phyloP scores from a whole-genome alignment of 2,329 filamentous ascomycete species.

The Claviceps paspali region DNA sequence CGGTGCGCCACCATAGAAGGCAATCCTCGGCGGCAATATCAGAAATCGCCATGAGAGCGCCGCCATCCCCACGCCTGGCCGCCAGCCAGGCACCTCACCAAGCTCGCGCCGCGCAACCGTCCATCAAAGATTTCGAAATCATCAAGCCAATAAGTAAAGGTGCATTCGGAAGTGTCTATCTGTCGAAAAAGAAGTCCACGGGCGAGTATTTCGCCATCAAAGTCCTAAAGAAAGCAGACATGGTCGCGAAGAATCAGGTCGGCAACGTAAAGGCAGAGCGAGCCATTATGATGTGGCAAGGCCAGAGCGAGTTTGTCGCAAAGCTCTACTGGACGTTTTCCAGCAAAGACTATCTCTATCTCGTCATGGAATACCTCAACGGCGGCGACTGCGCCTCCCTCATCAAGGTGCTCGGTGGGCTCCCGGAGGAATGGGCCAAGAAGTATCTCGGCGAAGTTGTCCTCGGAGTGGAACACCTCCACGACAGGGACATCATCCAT shows the following conservation, averaged over 20 bases:
- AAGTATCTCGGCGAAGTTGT: conserved; percentile 96
- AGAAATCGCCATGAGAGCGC: conserved; percentile 47
- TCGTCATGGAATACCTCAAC: conserved; percentile 98
- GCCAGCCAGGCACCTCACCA: conserved; percentile 67
- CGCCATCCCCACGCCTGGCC: conserved; percentile 67
- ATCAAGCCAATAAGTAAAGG: conserved; percentile 99
- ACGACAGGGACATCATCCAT: conserved; percentile 89
- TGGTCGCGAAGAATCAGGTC: conserved; percentile 99
- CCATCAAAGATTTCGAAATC: conserved; percentile 98
- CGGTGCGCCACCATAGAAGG: conserved; percentile 57
- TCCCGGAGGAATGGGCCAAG: conserved; percentile 95
- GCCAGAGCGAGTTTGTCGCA: conserved; percentile 95
- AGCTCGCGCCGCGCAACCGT: conserved; percentile 77
- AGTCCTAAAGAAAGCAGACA: conserved; percentile 97
- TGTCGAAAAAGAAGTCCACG: conserved; percentile 97
- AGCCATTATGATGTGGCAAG: conserved; percentile 99
- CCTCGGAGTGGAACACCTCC: conserved; percentile 89
- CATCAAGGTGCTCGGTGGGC: conserved; percentile 81
- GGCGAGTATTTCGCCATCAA: conserved; percentile 99
- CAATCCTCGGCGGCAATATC: conserved; percentile 86
- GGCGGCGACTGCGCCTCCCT: conserved; percentile 93
- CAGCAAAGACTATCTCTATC: conserved; percentile 95
- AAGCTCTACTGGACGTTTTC: conserved; percentile 99
- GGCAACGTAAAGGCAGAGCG: conserved; percentile 97
- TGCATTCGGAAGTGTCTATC: conserved; percentile 92